Conservation (phyloP, 306 rosid species). For the Lathyrus aphaca region DNA sequence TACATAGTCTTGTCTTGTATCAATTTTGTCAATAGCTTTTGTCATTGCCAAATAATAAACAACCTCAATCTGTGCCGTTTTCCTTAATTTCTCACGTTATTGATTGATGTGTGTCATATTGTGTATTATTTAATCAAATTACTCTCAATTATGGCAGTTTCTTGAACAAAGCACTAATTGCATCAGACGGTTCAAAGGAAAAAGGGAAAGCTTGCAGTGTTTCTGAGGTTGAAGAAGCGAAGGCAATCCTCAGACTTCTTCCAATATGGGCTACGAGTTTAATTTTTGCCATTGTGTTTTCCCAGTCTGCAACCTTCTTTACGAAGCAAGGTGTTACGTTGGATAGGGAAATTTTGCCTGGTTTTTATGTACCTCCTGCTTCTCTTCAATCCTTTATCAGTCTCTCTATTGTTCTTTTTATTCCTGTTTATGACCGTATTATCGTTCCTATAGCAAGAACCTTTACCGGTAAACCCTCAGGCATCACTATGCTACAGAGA, state of each 20-base stretch:
- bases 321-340: conserved; percentile 53
- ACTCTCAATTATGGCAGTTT: conserved; percentile 33
- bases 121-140: neutral
- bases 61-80: neutral
- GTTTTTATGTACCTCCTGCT: conserved; percentile 63
- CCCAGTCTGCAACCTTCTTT: conserved; percentile 48
- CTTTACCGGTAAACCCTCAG: conserved; percentile 53
- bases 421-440: conserved; percentile 61
- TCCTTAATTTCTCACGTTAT: neutral
- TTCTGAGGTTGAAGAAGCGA: conserved; percentile 54
- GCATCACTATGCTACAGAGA: conserved; percentile 7
- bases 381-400: conserved; percentile 59
- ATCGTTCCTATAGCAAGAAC: conserved; percentile 57
- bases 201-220: conserved; percentile 38
- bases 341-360: conserved; percentile 55
- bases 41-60: neutral
- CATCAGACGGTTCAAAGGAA: conserved; percentile 38
- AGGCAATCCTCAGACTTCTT: conserved; percentile 49
- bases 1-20: neutral
- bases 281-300: conserved; percentile 41
- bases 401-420: conserved; percentile 42
- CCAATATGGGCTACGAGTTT: conserved; percentile 54
- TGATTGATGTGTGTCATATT: neutral
- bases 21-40: neutral
- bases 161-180: conserved; percentile 46